Evolutionary conservation across 345 rosid species (phyloP).

Genomic region (Salix viminalis): DNA sequence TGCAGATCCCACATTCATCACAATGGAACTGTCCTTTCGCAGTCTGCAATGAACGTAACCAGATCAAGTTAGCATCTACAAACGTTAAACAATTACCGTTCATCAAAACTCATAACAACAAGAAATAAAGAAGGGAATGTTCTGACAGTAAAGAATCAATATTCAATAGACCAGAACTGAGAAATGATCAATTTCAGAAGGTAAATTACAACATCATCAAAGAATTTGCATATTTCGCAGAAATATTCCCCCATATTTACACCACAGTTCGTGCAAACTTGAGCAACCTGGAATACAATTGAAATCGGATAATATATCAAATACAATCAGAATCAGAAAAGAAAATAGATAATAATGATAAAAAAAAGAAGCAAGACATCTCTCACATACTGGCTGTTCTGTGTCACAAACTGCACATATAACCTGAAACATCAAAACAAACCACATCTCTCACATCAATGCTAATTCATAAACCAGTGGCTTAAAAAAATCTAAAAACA

Average conservation of each 20-base stretch:
- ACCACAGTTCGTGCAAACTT: conserved; percentile 91
- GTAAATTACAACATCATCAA: conserved; percentile 73
- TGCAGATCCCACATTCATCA: conserved; percentile 94
- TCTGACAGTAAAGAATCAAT: conserved; percentile 1
- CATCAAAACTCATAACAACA: background rate
- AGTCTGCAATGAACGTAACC: conserved; percentile 38
- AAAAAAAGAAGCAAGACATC: background rate
- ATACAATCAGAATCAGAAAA: background rate
- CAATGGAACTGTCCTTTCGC: conserved; percentile 83
- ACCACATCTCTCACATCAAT: background rate
- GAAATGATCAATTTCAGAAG: background rate
- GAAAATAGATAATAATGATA: background rate
- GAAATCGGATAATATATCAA: conserved; percentile 2
- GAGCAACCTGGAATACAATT: conserved; percentile 46
- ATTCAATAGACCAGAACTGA: background rate
- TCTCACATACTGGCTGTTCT: conserved; percentile 73
- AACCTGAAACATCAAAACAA: conserved; percentile 47
- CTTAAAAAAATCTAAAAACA: background rate
- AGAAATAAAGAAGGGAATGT: background rate
- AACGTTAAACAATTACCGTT: conserved; percentile 11
- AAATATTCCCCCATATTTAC: conserved; percentile 96
- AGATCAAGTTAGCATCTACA: background rate
- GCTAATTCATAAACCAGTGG: background rate
- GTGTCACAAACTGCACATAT: conserved; percentile 92
- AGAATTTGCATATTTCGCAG: conserved; percentile 87